Evolutionary conservation across 352 stramenopile species (phyloP).

Genomic region (Phytophthora europaea): DNA sequence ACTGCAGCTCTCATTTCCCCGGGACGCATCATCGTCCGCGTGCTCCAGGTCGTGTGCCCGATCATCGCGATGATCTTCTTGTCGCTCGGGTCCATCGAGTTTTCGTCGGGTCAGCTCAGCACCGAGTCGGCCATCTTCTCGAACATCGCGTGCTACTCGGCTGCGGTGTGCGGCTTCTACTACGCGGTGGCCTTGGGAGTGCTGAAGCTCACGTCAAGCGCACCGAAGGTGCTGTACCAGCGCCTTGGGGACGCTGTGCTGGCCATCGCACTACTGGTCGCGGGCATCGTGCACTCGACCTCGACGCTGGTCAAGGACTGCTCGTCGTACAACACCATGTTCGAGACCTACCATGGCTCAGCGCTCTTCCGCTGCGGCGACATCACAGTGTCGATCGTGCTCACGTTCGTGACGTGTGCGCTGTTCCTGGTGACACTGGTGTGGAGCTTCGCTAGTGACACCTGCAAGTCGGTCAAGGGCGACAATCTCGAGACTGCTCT

Average conservation of each 20-base stretch:
- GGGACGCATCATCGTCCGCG: constrained; percentile 20
- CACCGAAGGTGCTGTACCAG: constrained; percentile 23
- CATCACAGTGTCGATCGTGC: constrained; percentile 33
- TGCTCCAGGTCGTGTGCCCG: constrained; percentile 27
- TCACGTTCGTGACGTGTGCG: constrained; percentile 39
- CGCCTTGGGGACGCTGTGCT: constrained; percentile 31
- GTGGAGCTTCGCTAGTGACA: constrained; percentile 28
- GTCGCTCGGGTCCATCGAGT: constrained; percentile 45
- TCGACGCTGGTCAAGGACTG: constrained; percentile 23
- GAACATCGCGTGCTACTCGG: constrained; percentile 39
- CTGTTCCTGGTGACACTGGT: constrained; percentile 31
- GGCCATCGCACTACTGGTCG: constrained; percentile 22
- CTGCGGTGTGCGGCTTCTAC: constrained; percentile 33
- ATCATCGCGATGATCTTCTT: constrained; percentile 44
- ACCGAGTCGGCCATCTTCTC: constrained; percentile 28
- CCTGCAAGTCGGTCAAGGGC: constrained; percentile 4
- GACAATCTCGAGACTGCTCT: constrained; percentile 6
- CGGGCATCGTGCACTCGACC: constrained; percentile 29
- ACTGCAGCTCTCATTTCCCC: constrained; percentile 11
- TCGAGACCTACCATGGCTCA: constrained; percentile 28
- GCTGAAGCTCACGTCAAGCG: constrained; percentile 15
- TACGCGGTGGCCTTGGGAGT: constrained; percentile 29
- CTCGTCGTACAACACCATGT: constrained; percentile 27
- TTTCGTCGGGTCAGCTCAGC: constrained; percentile 34
- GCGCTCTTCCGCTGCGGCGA: constrained; percentile 45